A percentile compares a stretch with the other conserved stretches of the same genome.
Evolutionary conservation across 2,329 filamentous ascomycete species (phyloP).

Genomic region (Sclerotinia glacialis): DNA sequence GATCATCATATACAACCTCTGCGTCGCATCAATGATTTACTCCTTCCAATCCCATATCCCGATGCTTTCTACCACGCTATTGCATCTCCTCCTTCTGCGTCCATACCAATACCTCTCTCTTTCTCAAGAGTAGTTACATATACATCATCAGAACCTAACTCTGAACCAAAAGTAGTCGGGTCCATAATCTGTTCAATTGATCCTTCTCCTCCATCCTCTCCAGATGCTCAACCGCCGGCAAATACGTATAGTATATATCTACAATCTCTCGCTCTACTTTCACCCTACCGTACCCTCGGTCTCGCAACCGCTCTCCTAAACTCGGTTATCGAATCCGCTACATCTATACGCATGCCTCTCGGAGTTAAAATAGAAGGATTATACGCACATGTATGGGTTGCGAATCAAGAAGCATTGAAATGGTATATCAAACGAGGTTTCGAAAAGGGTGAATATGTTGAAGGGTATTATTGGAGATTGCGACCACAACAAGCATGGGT

Average conservation of each 20-base stretch:
- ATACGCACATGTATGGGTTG: conserved; percentile 67
- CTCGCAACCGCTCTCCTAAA: conserved; percentile 56
- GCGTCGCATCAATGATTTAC: conserved; percentile 62
- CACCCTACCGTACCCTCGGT: conserved; percentile 60
- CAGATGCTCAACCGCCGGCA: conserved; percentile 20
- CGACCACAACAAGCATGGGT: conserved; percentile 61
- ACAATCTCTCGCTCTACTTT: conserved; percentile 60
- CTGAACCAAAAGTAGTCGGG: conserved; percentile 53
- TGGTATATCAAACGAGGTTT: conserved; percentile 64
- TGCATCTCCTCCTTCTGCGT: conserved; percentile 49
- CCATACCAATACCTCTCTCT: conserved; percentile 37
- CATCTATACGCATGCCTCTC: conserved; percentile 1
- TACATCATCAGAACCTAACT: neutral
- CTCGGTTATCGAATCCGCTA: conserved; percentile 30
- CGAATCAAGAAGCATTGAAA: conserved; percentile 59
- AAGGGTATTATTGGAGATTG: conserved; percentile 61
- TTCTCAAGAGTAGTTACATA: conserved; percentile 56
- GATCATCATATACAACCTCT: conserved; percentile 55
- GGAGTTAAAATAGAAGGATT: conserved; percentile 43
- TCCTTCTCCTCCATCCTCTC: conserved; percentile 38
- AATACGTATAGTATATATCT: conserved; percentile 57
- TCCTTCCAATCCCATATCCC: conserved; percentile 62
- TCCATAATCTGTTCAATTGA: conserved; percentile 62
- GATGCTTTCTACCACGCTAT: conserved; percentile 61
- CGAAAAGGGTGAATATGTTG: conserved; percentile 44